These are phyloP conservation scores for Tuber indicum DNA, from an alignment of 495 filamentous ascomycete species.

Conservation along the genomic window DNA sequence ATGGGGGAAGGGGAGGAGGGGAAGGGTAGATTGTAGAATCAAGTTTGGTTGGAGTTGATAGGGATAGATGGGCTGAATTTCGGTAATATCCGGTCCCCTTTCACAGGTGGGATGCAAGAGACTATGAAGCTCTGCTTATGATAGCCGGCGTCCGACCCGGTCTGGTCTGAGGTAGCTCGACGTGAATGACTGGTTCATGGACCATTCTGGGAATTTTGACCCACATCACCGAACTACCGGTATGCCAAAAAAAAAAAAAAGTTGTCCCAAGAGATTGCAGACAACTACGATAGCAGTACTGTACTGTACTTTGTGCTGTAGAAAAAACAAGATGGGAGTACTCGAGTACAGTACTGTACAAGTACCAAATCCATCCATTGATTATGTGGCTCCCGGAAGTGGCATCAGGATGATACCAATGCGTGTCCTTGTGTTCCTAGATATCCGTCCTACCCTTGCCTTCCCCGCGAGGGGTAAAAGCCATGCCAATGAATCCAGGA, in stretches of 20 bases:
- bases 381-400: not conserved
- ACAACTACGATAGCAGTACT: not conserved
- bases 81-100: not conserved
- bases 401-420: not conserved
- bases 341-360: no score
- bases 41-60: not conserved
- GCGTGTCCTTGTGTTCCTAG: no score
- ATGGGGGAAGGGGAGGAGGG: constrained; percentile 42
- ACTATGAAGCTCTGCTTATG: not conserved
- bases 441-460: not conserved
- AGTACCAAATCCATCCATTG: not conserved
- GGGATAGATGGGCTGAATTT: not conserved
- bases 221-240: not conserved
- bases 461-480: not conserved
- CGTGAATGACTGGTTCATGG: not conserved
- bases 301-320: no score
- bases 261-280: not conserved
- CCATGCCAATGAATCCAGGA: not conserved
- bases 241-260: not conserved
- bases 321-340: not conserved
- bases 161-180: not conserved
- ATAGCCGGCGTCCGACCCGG: not conserved
- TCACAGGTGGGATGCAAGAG: not conserved
- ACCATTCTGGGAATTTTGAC: not conserved
- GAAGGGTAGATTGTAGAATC: constrained; percentile 10